Percentiles rank a stretch among this genome's conserved stretches.
phyloP scores from a whole-genome alignment of 2,329 filamentous ascomycete species.

The Pseudofabraea citricarpa region DNA sequence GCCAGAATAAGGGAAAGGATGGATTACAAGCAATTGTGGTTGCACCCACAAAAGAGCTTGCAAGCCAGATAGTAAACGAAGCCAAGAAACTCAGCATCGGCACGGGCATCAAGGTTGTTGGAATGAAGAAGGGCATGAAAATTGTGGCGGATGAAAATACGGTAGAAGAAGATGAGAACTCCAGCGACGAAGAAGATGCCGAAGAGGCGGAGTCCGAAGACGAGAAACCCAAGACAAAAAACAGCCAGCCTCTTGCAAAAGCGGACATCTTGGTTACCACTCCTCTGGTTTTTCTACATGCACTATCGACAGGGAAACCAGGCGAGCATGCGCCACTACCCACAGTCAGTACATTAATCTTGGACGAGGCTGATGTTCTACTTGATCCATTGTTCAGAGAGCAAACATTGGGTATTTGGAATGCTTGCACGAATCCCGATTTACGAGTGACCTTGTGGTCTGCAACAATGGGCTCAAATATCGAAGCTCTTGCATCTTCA shows the following conservation, averaged over 20 bases:
- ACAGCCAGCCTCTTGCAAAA: constrained; percentile 53
- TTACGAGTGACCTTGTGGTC: constrained; percentile 85
- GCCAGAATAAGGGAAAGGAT: constrained; percentile 36
- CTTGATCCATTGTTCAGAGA: constrained; percentile 87
- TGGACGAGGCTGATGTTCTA: constrained; percentile 95
- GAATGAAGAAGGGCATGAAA: constrained; percentile 82
- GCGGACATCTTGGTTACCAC: constrained; percentile 79
- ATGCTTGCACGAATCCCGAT: constrained; percentile 64
- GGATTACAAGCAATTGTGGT: constrained; percentile 64
- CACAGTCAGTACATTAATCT: constrained; percentile 66
- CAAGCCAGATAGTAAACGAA: constrained; percentile 77
- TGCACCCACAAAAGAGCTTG: constrained; percentile 74
- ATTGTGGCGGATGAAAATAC: constrained; percentile 46
- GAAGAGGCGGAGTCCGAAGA: constrained; percentile 24
- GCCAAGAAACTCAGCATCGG: constrained; percentile 74
- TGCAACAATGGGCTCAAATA: constrained; percentile 91
- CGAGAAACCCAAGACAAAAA: constrained; percentile 26
- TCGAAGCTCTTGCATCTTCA: constrained; percentile 73
- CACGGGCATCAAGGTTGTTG: constrained; percentile 73
- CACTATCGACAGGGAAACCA: constrained; percentile 47
- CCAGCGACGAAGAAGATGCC: constrained; percentile 30
- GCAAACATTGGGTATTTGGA: constrained; percentile 82
- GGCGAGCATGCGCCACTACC: constrained; percentile 48
- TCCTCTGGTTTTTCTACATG: constrained; percentile 72
- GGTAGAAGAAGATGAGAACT: constrained; percentile 23